Evolutionary conservation across 768 basidiomycete genomes (phyloP).

Genomic region (Amanita subjunquillea): DNA sequence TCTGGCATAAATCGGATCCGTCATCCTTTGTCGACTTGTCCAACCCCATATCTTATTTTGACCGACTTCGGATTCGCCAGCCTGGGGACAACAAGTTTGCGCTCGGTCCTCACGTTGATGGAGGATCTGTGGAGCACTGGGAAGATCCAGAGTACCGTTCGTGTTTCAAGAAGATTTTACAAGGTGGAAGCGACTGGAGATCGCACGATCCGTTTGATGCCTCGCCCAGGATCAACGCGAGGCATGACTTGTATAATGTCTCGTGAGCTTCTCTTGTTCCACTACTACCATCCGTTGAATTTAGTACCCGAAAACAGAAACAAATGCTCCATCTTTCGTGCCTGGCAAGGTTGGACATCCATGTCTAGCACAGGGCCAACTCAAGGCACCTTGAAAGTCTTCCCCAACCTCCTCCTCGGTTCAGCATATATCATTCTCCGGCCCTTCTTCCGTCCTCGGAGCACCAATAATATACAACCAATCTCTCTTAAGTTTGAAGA

Average conservation of each 20-base stretch:
- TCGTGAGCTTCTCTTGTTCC: constrained; percentile 25
- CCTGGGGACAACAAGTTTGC: constrained; percentile 64
- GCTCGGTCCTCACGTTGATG: constrained; percentile 51
- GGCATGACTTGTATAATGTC: constrained; percentile 52
- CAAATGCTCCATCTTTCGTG: constrained; percentile 43
- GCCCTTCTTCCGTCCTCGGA: constrained; percentile 49
- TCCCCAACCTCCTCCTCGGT: constrained; percentile 43
- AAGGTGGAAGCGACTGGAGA: constrained; percentile 32
- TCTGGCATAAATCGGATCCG: constrained; percentile 47
- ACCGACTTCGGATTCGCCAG: constrained; percentile 61
- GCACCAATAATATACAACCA: background rate
- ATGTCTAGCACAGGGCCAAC: constrained; percentile 41
- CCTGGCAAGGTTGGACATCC: constrained; percentile 52
- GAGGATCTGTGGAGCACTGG: constrained; percentile 46
- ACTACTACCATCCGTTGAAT: background rate
- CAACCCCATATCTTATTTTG: constrained; percentile 66
- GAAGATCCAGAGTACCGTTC: constrained; percentile 33
- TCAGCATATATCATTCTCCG: constrained; percentile 55
- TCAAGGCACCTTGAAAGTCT: constrained; percentile 57
- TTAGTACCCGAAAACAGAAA: constrained; percentile 20
- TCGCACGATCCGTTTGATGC: constrained; percentile 42
- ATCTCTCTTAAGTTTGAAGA: constrained; percentile 30
- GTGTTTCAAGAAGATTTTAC: constrained; percentile 34
- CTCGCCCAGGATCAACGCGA: constrained; percentile 34
- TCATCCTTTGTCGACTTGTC: constrained; percentile 32